Percentiles rank a stretch among this genome's conserved stretches.
Conservation (phyloP, 495 filamentous ascomycete species). For the Penicillium coffeae region DNA sequence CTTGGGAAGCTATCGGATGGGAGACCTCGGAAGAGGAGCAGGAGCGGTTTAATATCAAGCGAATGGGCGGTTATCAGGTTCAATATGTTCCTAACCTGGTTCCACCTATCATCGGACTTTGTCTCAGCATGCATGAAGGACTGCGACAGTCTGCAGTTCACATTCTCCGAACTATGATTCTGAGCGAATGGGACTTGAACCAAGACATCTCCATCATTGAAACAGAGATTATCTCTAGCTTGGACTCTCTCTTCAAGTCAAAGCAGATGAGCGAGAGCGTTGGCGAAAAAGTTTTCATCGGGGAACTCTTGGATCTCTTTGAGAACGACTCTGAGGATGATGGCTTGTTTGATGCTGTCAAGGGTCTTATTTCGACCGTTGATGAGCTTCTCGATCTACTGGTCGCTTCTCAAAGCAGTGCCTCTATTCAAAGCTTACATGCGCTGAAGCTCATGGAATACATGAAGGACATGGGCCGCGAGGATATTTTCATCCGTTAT, state of each 20-base stretch:
- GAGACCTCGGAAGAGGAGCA: constrained; percentile 76
- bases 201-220: constrained; percentile 89
- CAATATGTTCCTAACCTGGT: constrained; percentile 95
- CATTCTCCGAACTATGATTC: constrained; percentile 94
- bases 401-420: constrained; percentile 83
- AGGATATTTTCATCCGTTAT: constrained; percentile 95
- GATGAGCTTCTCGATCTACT: constrained; percentile 90
- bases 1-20: constrained; percentile 98
- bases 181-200: constrained; percentile 97
- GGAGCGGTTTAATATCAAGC: constrained; percentile 69
- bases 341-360: constrained; percentile 70
- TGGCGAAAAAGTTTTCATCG: constrained; percentile 86
- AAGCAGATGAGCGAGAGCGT: constrained; percentile 85
- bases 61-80: constrained; percentile 94
- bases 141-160: constrained; percentile 85
- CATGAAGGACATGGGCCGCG: constrained; percentile 92
- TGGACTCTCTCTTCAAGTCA: constrained; percentile 87
- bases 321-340: constrained; percentile 68
- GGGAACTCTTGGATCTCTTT: constrained; percentile 79
- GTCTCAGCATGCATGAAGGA: constrained; percentile 91
- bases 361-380: constrained; percentile 73
- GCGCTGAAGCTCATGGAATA: constrained; percentile 93
- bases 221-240: constrained; percentile 92
- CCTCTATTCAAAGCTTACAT: constrained; percentile 77
- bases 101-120: constrained; percentile 87